Evolutionary conservation across 2,329 filamentous ascomycete genomes (phyloP), one percentile per base, ranked within the genome.

Genomic region (Talaromyces piceae): DNA sequence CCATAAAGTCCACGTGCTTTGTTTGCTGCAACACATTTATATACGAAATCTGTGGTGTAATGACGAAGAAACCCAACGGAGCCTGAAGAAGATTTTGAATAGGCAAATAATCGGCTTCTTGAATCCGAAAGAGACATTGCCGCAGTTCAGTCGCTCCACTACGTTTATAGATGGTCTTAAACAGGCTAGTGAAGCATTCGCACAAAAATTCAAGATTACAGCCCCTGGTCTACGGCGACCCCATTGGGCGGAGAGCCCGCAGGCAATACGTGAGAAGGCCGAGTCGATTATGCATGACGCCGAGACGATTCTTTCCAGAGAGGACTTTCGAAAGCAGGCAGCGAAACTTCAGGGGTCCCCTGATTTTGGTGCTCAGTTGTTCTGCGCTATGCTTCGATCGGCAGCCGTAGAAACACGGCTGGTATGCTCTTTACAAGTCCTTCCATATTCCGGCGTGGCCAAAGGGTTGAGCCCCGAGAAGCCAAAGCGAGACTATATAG

Each of bases 21-120:
- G 88, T 64, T 76, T 98, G 2, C 69, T 98, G 13, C 81, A 83
- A 8, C 88, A 97, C 67, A 78, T 84, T 13, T 79, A 87, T 57
- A 75, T 82, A 52, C 82, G 91, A 50, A 98, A 97, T 63, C 74
- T 80, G 50, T 96, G 91, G 89, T 96, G 91, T 70, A 95, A 95
- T 61, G 85, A 91, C 63, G 60, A 72, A 12, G 70, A 77, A 51
- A 80, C 87, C 7, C 88, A 95, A 63, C 54, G 48, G n/a, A 63
- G 59, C n/a, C 69, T 95, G 37, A 82, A 79, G 49, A 72, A 77
- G 37, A 74, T 91, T 31, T 66, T 95, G 4, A 77, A 80, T 1
- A 78, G 81, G 27, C 86, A 86, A 60, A 82, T 80, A 26, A 67
- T 86, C 25, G 75, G 74, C 0, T 83, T 83, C 49, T 74, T 97